Percentiles rank a stretch among this genome's conserved stretches.
phyloP scores from a whole-genome alignment of 495 filamentous ascomycete species.

The Lindgomyces ingoldianus region DNA sequence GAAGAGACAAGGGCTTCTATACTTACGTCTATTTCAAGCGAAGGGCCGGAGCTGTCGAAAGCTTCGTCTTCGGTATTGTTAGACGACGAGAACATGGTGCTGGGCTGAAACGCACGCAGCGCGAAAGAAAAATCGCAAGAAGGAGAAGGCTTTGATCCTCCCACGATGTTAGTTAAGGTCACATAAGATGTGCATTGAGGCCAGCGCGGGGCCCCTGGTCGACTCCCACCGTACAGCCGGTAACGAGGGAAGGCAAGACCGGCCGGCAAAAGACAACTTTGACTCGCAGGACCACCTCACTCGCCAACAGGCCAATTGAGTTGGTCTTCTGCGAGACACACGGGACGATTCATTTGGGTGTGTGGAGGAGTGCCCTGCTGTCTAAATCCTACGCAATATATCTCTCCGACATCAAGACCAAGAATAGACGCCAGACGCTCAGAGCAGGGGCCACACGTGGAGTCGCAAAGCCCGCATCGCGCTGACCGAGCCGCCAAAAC shows the following conservation, averaged over 20 bases:
- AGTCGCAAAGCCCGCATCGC: background rate
- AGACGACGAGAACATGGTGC: background rate
- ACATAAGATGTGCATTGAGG: background rate
- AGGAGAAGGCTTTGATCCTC: background rate
- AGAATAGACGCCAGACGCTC: background rate
- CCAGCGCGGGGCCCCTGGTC: background rate
- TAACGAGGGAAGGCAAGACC: background rate
- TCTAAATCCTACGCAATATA: background rate
- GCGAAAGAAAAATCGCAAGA: background rate
- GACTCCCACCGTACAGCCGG: background rate
- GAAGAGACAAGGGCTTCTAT: too few relatives aligned
- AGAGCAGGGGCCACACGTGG: background rate
- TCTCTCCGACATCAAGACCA: background rate
- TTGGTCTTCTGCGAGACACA: background rate
- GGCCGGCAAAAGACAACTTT: background rate
- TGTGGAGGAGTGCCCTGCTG: background rate
- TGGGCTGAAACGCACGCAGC: background rate
- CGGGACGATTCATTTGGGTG: background rate
- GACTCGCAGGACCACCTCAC: background rate
- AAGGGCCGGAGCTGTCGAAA: slow-evolving; percentile 19
- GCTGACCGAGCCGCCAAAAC: background rate
- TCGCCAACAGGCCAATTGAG: background rate
- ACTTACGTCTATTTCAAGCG: slow-evolving; percentile 32
- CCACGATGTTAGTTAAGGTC: background rate
- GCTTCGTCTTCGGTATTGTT: slow-evolving; percentile 1